Evolutionary conservation across 345 rosid genomes (phyloP).

Genomic region (Combretum micranthum): DNA sequence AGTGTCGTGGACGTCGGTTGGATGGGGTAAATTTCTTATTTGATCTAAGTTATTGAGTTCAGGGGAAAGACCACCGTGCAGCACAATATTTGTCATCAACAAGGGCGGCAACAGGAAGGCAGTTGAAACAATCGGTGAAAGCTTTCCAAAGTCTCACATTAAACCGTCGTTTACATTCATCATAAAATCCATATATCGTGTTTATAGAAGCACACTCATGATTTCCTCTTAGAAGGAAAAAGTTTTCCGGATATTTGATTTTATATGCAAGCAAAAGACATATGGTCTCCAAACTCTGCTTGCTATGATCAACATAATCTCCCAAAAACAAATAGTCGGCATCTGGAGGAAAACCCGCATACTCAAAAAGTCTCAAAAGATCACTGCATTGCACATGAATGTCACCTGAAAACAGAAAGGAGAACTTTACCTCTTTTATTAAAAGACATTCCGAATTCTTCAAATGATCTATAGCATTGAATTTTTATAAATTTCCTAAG

Average conservation of each 20-base stretch:
- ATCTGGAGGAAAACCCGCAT: constrained; percentile 88
- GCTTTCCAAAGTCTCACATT: constrained; percentile 90
- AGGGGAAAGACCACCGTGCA: constrained; percentile 98
- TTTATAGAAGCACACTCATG: constrained; percentile 95
- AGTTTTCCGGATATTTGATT: constrained; percentile 87
- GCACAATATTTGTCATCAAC: constrained; percentile 84
- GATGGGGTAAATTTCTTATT: constrained; percentile 62
- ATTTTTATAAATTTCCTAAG: too few relatives aligned
- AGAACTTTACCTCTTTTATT: background rate
- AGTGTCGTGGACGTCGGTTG: constrained; percentile 66
- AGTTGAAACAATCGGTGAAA: constrained; percentile 86
- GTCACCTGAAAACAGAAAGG: constrained; percentile 48
- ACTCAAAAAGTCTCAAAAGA: constrained; percentile 80
- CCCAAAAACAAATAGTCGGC: constrained; percentile 87
- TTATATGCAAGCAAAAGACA: constrained; percentile 89
- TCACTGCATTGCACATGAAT: constrained; percentile 93
- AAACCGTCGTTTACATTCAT: constrained; percentile 89
- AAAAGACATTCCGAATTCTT: too few relatives aligned
- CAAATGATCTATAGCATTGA: too few relatives aligned
- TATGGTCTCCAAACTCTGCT: constrained; percentile 92
- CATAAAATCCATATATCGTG: constrained; percentile 87
- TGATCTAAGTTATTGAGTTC: constrained; percentile 75
- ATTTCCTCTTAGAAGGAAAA: constrained; percentile 84
- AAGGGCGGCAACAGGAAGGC: constrained; percentile 89
- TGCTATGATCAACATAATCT: constrained; percentile 94